Conservation (phyloP, 1,139 yeast genomes). For the Chernovozyma sophiae-reginae region DNA sequence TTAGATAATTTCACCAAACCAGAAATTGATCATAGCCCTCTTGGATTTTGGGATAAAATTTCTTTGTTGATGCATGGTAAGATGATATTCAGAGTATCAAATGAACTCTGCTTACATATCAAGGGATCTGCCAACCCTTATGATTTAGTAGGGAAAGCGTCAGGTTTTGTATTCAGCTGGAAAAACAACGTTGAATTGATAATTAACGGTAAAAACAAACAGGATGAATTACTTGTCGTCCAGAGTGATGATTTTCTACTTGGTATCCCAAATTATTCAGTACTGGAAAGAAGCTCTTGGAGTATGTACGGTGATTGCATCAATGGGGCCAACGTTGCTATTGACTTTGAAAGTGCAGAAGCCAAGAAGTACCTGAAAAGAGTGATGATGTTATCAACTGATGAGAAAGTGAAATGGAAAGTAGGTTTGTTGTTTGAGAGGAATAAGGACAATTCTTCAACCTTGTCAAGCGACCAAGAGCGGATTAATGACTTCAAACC, state of each 20-base stretch:
- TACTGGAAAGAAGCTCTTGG: conserved; percentile 32
- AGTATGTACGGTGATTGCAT: conserved; percentile 21
- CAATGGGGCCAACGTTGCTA: conserved; percentile 14
- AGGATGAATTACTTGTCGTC: conserved; percentile 59
- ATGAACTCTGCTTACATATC: conserved; percentile 50
- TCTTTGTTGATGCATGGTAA: conserved; percentile 43
- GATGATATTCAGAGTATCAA: conserved; percentile 49
- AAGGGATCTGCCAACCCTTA: conserved; percentile 78
- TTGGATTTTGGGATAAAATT: conserved; percentile 68
- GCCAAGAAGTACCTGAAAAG: conserved; percentile 32
- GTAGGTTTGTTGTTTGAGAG: conserved; percentile 42
- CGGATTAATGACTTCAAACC: conserved; percentile 32
- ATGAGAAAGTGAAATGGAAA: conserved; percentile 40
- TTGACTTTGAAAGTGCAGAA: conserved; percentile 20
- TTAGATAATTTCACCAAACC: conserved; percentile 64
- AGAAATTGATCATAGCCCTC: conserved; percentile 76
- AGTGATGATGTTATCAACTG: conserved; percentile 36
- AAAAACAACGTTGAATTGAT: conserved; percentile 56
- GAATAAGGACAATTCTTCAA: conserved; percentile 16
- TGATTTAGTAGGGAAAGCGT: conserved; percentile 56
- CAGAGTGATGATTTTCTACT: conserved; percentile 64
- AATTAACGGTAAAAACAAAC: conserved; percentile 57
- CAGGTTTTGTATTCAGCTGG: conserved; percentile 85
- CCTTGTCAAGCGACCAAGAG: conserved; percentile 24
- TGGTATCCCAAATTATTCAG: conserved; percentile 57